Conservation (phyloP, 2,329 filamentous ascomycete genomes). For the Tolypocladium inflatum region DNA sequence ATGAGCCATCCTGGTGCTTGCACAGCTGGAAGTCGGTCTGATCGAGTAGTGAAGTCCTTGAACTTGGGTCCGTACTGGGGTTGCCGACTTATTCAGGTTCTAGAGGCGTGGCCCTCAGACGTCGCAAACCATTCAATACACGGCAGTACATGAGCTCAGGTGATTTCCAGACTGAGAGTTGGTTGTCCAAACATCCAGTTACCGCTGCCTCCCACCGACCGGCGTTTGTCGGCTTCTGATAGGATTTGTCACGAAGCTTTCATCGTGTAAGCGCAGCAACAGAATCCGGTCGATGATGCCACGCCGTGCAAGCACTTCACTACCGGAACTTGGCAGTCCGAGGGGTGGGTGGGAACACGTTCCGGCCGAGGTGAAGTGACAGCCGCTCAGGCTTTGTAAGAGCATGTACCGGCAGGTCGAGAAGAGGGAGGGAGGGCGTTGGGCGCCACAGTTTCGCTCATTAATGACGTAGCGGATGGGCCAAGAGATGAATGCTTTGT, state of each 20-base stretch:
- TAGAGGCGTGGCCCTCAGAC: too few species aligned
- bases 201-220: neutral
- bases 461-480: neutral
- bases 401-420: too few species aligned
- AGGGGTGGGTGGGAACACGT: too few species aligned
- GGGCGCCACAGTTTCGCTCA: neutral
- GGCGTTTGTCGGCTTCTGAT: neutral
- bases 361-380: neutral
- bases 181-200: neutral
- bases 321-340: neutral
- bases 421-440: neutral
- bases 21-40: neutral
- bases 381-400: neutral
- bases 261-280: neutral
- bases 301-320: neutral
- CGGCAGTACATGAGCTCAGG: neutral
- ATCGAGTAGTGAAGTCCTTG: neutral
- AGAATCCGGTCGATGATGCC: neutral
- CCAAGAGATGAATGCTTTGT: neutral
- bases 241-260: neutral
- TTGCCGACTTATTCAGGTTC: neutral
- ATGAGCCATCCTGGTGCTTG: too few species aligned
- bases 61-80: neutral
- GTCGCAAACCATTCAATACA: neutral
- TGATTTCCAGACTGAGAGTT: neutral